A percentile compares a stretch with the other conserved stretches of the same genome.
Conservation (phyloP, 305 asterid genomes). For the Salvia sclarea region DNA sequence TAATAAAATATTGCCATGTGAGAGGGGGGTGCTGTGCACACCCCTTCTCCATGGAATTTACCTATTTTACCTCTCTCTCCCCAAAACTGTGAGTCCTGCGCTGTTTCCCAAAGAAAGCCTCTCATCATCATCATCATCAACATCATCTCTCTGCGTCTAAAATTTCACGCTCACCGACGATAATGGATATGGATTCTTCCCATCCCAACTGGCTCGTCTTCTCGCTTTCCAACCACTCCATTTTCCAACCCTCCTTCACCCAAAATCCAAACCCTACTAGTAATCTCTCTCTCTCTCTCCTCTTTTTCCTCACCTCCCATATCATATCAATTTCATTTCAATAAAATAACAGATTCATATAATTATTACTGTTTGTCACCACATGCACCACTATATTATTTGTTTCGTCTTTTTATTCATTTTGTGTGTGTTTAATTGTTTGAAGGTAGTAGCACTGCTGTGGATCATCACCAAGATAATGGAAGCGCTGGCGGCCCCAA, state of each 20-base stretch:
- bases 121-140: conserved; percentile 19
- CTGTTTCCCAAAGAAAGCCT: conserved; percentile 54
- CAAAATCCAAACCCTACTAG: conserved; percentile 1
- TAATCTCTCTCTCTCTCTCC: conserved; percentile 22
- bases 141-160: conserved; percentile 7
- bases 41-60: too few species aligned
- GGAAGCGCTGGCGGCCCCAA: conserved; percentile 45
- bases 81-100: conserved; percentile 35
- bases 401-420: neutral
- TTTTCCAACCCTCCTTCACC: conserved; percentile 27
- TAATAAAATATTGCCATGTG: too few species aligned
- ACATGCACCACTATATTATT: conserved; percentile 21
- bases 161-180: conserved; percentile 47
- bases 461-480: conserved; percentile 29
- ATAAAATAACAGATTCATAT: neutral
- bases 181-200: conserved; percentile 61
- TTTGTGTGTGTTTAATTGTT: neutral
- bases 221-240: conserved; percentile 73
- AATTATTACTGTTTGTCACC: conserved; percentile 33
- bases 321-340: neutral
- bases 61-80: conserved; percentile 33
- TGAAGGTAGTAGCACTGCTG: conserved; percentile 32
- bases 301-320: conserved; percentile 26
- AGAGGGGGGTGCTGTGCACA: too few species aligned
- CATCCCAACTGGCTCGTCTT: conserved; percentile 77